Base-by-base conservation (phyloP, 257 asterid species). In the Forsythia suspensa region DNA sequence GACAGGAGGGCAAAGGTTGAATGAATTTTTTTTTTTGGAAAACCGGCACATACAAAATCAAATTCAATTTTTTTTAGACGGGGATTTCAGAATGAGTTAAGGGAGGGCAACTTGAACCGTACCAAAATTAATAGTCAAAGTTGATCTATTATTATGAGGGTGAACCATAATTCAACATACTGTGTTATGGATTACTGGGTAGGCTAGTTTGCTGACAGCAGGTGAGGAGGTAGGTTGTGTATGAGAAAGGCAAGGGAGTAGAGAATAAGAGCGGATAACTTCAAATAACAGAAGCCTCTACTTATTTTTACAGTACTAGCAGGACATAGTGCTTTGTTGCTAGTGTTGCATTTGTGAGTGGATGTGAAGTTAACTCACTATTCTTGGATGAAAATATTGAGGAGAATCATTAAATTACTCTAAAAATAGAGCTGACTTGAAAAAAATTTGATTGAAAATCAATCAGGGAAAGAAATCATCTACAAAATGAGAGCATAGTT, bases 231-330 rank as follows among this genome's bases (percentile, higher is more conserved):
- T 29, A 37, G n/a, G 6, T 18, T 57, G 11, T 71, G 61, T 42
- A 24, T 65, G 76, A 57, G 80, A 70, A 36, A 72, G 68, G 61
- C 37, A 2, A 75, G 73, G 57, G 76, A 43, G 59, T 61, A 61
- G 37, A 55, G 38, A 59, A 4, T 4, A 12, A 57, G 34, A 29
- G 34, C 34, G 1, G 55, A 37, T 51, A 2, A 48, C 20, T 61
- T 43, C 71, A 70, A 59, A 16, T 51, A 71, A 69, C 77, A 65
- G 69, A 79, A 67, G 67, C 18, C 57, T 70, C 75, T 46, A 69
- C 48, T 39, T 77, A 42, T 63, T 59, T 79, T 79, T 41, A 66
- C 20, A 16, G 24, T 55, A 7, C 34, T 57, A 57, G 66, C 11
- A 0, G 21, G 66, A 57, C 24, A 52, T 41, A 36, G 29, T 42